Conservation (phyloP, 1,284 basidiomycete genomes). For the Leccinum pachyderme region DNA sequence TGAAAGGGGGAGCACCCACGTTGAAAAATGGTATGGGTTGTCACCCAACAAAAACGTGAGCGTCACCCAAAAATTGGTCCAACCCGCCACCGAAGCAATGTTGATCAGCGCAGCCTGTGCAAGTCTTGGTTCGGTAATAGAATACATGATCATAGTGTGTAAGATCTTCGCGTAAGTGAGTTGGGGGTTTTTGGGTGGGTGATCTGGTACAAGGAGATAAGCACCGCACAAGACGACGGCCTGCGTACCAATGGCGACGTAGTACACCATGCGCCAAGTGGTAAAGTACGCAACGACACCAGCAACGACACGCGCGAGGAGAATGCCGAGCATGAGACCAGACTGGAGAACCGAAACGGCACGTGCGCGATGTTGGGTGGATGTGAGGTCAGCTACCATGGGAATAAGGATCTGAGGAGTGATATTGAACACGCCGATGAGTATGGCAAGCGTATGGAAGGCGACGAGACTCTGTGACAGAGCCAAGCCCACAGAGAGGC, state of each 20-base stretch:
- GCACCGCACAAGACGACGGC: conserved; percentile 46
- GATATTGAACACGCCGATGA: conserved; percentile 59
- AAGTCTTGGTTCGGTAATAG: conserved; percentile 65
- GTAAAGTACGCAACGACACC: conserved; percentile 64
- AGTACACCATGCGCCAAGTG: conserved; percentile 64
- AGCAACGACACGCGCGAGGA: conserved; percentile 63
- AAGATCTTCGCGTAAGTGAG: conserved; percentile 61
- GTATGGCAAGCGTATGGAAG: conserved; percentile 54
- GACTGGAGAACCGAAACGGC: conserved; percentile 66
- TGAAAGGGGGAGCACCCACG: conserved; percentile 39
- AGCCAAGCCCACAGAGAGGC: conserved; percentile 59
- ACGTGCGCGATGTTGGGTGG: conserved; percentile 55
- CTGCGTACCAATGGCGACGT: conserved; percentile 61
- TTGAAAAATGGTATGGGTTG: conserved; percentile 63
- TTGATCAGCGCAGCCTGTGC: conserved; percentile 62
- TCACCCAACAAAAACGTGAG: conserved; percentile 69
- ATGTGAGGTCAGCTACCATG: conserved; percentile 63
- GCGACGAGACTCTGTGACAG: conserved; percentile 45
- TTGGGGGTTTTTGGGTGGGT: conserved; percentile 59
- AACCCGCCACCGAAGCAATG: conserved; percentile 55
- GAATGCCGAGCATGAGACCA: conserved; percentile 69
- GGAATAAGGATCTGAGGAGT: conserved; percentile 61
- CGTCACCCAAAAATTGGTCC: conserved; percentile 69
- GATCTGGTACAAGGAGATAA: conserved; percentile 64
- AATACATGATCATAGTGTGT: conserved; percentile 61